A percentile compares a stretch with the other conserved stretches of the same genome.
Evolutionary conservation across 805 yeast genomes (phyloP).

Genomic region (Kuraishia capsulata): DNA sequence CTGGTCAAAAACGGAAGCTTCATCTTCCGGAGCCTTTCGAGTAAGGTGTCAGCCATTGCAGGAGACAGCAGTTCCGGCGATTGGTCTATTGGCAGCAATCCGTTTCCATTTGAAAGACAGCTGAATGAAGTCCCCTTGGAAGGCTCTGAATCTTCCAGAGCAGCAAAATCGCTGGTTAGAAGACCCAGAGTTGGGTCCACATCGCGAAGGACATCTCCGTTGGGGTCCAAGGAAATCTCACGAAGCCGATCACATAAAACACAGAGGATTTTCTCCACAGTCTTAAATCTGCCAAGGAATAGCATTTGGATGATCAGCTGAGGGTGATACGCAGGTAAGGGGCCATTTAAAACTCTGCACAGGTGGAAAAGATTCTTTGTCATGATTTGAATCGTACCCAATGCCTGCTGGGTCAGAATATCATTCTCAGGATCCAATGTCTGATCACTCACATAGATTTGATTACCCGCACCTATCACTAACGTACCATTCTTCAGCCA

Average conservation of each 20-base stretch:
- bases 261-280: slow-evolving; percentile 50
- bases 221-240: slow-evolving; percentile 34
- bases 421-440: slow-evolving; percentile 43
- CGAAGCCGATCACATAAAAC: slow-evolving; percentile 45
- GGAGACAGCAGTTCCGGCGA: slow-evolving; percentile 2
- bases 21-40: slow-evolving; percentile 50
- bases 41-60: slow-evolving; percentile 35
- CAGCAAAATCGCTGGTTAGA: slow-evolving; percentile 4
- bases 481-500: slow-evolving; percentile 78
- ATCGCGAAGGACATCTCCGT: slow-evolving; percentile 4
- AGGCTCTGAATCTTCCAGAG: not conserved
- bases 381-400: slow-evolving; percentile 51
- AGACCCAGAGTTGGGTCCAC: slow-evolving; percentile 18
- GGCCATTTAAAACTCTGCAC: slow-evolving; percentile 77
- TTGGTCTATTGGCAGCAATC: too few species aligned
- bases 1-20: slow-evolving; percentile 77
- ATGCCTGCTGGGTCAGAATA: slow-evolving; percentile 38
- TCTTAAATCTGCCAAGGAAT: slow-evolving; percentile 45
- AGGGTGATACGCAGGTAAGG: slow-evolving; percentile 85
- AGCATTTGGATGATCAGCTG: slow-evolving; percentile 73
- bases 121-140: not conserved
- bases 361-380: slow-evolving; percentile 53
- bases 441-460: slow-evolving; percentile 74
- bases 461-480: slow-evolving; percentile 85
- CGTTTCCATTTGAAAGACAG: not conserved